Evolutionary conservation across 2,329 filamentous ascomycete genomes (phyloP).

Genomic region (Fusarium floridanum): DNA sequence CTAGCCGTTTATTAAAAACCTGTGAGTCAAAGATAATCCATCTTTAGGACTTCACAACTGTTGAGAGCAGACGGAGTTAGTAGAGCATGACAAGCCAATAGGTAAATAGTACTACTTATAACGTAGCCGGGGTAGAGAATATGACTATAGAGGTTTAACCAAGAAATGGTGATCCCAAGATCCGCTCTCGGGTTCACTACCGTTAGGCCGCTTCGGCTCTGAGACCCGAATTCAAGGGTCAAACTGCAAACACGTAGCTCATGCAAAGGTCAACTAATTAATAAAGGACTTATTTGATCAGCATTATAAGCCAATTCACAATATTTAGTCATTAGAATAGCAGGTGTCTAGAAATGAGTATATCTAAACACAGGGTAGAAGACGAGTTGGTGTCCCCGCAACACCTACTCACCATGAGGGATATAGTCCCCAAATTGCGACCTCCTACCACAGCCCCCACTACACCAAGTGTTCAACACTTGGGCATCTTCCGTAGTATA

Average conservation of each 20-base stretch:
- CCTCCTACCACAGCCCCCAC: neutral
- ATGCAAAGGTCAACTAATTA: neutral
- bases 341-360: neutral
- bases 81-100: no score
- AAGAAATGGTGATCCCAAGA: neutral
- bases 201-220: neutral
- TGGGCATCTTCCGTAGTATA: conserved; percentile 21
- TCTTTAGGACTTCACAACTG: no score
- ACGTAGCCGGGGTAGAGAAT: no score
- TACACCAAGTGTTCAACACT: conserved; percentile 12
- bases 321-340: neutral
- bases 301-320: no score
- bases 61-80: no score
- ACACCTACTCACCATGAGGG: rapidly evolving
- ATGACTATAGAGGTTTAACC: neutral
- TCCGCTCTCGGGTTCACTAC: neutral
- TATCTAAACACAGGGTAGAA: neutral
- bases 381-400: neutral
- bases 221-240: neutral
- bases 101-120: no score
- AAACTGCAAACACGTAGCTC: rapidly evolving
- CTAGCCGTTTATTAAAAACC: neutral
- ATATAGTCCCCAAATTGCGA: neutral
- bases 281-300: no score
- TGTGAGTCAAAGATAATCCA: neutral